These are phyloP conservation scores for Leccinum insolens DNA, from an alignment of 1,284 basidiomycete genomes.

Conservation along the genomic window DNA sequence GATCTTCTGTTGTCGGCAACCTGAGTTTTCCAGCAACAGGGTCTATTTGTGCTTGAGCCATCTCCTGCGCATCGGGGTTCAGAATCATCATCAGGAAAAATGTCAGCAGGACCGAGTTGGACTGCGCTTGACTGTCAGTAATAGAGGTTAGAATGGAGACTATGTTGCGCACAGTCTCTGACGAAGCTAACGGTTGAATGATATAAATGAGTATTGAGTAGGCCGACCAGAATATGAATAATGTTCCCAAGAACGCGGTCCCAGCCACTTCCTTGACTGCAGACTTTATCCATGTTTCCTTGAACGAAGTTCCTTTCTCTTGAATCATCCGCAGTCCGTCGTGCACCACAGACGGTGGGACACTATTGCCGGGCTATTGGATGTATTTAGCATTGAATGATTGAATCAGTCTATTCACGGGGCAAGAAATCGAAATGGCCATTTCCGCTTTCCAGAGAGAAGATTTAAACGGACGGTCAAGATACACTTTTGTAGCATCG, in stretches of 20 bases:
- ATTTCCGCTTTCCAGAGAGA: conserved; percentile 3
- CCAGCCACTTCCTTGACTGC: not conserved
- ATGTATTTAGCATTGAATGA: not conserved
- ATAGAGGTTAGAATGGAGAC: not conserved
- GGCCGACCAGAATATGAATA: not conserved
- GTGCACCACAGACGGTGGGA: not conserved
- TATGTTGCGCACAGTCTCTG: not conserved
- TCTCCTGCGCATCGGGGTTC: not conserved
- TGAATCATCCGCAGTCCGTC: not conserved
- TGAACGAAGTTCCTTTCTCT: not conserved
- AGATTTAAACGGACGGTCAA: conserved; percentile 5
- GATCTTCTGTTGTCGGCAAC: not conserved
- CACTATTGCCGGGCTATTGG: not conserved
- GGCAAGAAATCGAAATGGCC: not conserved
- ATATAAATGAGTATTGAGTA: not conserved
- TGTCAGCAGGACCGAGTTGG: not conserved
- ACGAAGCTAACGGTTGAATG: not conserved
- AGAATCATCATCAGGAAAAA: not conserved
- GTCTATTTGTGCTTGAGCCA: not conserved
- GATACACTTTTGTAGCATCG: not conserved
- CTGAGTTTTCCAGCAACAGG: not conserved
- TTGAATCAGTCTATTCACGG: not conserved
- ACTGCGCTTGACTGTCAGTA: not conserved
- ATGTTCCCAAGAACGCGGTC: not conserved
- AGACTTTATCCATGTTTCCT: not conserved